phyloP scores from a whole-genome alignment of 345 rosid species.

The Orychophragmus violaceus region DNA sequence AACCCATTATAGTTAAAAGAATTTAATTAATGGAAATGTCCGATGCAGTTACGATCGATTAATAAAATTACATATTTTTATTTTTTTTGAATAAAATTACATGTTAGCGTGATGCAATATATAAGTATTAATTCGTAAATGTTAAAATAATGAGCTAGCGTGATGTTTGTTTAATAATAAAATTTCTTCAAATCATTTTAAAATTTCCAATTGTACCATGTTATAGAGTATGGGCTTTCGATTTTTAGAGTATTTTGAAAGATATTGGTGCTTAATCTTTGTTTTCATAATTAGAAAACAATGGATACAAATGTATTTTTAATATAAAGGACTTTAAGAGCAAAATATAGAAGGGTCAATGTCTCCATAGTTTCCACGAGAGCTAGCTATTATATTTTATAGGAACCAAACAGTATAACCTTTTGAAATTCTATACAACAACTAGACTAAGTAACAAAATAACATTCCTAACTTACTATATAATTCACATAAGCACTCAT shows the following conservation, averaged over 20 bases:
- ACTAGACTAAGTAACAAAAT: not conserved
- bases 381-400: not conserved
- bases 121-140: not conserved
- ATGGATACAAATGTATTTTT: not conserved
- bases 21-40: not conserved
- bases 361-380: not conserved
- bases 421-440: not conserved
- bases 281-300: not conserved
- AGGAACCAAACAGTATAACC: not conserved
- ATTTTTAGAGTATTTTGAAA: not conserved
- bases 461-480: not conserved
- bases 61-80: no score
- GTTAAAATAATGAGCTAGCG: not conserved
- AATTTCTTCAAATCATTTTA: not conserved
- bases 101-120: constrained; percentile 6
- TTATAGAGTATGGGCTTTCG: constrained; percentile 1
- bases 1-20: not conserved
- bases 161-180: not conserved
- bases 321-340: not conserved
- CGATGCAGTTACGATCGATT: constrained; percentile 3
- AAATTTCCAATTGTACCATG: not conserved
- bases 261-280: not conserved
- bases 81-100: not conserved
- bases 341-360: not conserved
- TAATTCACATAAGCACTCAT: not conserved